Evolutionary conservation across 345 rosid species (phyloP).

Genomic region (Zanthoxylum bungeanum): DNA sequence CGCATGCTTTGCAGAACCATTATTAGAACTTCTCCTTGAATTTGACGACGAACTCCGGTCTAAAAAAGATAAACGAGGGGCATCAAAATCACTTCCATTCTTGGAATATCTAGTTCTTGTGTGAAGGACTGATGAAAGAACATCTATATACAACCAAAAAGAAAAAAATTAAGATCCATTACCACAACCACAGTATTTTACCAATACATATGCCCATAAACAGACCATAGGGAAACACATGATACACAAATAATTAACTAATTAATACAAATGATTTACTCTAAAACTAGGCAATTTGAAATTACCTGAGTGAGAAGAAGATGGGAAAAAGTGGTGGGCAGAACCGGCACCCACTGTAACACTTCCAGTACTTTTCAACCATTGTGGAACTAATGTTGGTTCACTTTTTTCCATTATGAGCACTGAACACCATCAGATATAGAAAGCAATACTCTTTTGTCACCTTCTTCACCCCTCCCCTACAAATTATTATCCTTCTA

Average conservation of each 20-base stretch:
- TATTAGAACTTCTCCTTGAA: constrained; percentile 63
- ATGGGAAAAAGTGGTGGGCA: constrained; percentile 40
- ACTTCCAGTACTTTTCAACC: constrained; percentile 74
- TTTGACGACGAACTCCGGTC: constrained; percentile 74
- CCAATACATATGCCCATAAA: constrained; percentile 1
- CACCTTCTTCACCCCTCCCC: constrained; percentile 35
- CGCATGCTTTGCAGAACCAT: too few species aligned
- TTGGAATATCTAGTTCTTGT: constrained; percentile 56
- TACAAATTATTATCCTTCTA: constrained; percentile 4
- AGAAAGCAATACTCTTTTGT: constrained; percentile 18
- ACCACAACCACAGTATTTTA: background rate
- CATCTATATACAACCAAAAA: constrained; percentile 34
- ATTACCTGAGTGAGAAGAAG: constrained; percentile 63
- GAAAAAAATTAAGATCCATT: constrained; percentile 12
- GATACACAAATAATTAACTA: background rate
- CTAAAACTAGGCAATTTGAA: background rate
- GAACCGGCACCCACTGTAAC: constrained; percentile 60
- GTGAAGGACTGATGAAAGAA: constrained; percentile 38
- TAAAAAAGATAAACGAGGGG: constrained; percentile 47
- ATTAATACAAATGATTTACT: background rate
- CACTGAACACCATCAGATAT: too few species aligned
- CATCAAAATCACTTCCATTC: constrained; percentile 54
- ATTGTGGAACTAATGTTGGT: constrained; percentile 77
- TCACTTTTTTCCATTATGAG: constrained; percentile 73
- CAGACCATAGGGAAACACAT: constrained; percentile 9